A percentile compares a stretch with the other conserved stretches of the same genome.
Conservation (phyloP, 352 stramenopile species). For the Phytophthora foliorum region DNA sequence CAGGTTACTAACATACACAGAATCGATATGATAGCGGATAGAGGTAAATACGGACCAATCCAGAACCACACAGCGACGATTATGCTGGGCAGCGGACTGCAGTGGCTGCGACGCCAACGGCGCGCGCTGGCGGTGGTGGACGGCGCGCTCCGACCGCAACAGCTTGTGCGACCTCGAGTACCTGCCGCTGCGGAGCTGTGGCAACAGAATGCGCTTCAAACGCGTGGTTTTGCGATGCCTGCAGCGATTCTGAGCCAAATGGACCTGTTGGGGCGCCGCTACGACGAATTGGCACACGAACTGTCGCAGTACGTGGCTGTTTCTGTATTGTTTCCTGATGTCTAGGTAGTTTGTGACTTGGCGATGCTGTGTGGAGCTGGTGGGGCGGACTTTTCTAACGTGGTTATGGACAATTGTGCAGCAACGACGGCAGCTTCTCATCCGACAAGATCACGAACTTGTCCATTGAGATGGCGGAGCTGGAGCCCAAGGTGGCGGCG, state of each 20-base stretch:
- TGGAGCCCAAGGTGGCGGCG: constrained; percentile 77
- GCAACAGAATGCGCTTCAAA: constrained; percentile 30
- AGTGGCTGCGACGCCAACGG: constrained; percentile 35
- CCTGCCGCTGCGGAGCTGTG: not conserved
- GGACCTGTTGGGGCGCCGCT: constrained; percentile 66
- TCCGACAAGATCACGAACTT: constrained; percentile 81
- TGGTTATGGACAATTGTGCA: constrained; percentile 33
- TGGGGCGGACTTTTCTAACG: not conserved
- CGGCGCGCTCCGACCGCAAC: constrained; percentile 7
- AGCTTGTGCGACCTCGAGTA: not conserved
- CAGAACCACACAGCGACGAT: constrained; percentile 17
- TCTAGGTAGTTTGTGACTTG: no score
- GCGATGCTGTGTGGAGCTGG: not conserved
- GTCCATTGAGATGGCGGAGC: constrained; percentile 87
- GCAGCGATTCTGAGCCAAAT: constrained; percentile 80
- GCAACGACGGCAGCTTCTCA: constrained; percentile 81
- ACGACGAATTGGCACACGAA: constrained; percentile 72
- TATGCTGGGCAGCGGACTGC: constrained; percentile 29
- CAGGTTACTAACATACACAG: not conserved
- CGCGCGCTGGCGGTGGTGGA: constrained; percentile 21
- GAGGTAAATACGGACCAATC: not conserved
- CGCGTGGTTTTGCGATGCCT: constrained; percentile 70
- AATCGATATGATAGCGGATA: not conserved
- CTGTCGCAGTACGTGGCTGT: constrained; percentile 59
- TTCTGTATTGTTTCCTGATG: not conserved